A percentile compares a stretch with the other conserved stretches of the same genome.
Conservation (phyloP, 2,329 filamentous ascomycete genomes). For the Venturiaceae sp. region DNA sequence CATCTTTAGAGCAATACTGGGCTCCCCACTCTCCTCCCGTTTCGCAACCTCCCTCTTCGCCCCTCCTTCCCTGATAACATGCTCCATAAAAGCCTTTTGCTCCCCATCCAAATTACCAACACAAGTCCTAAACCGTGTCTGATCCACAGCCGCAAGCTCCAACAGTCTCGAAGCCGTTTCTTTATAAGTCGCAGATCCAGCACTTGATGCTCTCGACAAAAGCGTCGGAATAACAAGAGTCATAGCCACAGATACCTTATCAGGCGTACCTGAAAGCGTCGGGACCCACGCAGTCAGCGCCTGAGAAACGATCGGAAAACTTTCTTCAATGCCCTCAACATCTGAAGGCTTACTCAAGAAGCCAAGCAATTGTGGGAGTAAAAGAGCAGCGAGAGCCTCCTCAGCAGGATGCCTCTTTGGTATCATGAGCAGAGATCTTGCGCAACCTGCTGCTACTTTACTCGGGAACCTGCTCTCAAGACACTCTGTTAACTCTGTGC, state of each 20-base stretch:
- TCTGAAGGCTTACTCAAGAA: slow-evolving; percentile 46
- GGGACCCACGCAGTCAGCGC: slow-evolving; percentile 65
- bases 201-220: slow-evolving; percentile 59
- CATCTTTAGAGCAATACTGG: slow-evolving; percentile 91
- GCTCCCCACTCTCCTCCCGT: slow-evolving; percentile 46
- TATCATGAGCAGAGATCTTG: slow-evolving; percentile 71
- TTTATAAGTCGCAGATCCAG: slow-evolving; percentile 47
- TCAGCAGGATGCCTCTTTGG: slow-evolving; percentile 44
- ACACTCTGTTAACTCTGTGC: slow-evolving; percentile 78
- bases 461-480: slow-evolving; percentile 72
- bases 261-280: slow-evolving; percentile 21
- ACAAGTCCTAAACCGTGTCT: slow-evolving; percentile 61
- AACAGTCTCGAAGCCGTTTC: slow-evolving; percentile 71
- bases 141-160: slow-evolving; percentile 70
- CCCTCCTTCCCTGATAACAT: slow-evolving; percentile 50
- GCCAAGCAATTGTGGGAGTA: slow-evolving; percentile 64
- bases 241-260: slow-evolving; percentile 50
- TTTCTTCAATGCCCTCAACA: slow-evolving; percentile 71
- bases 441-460: slow-evolving; percentile 83
- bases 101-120: slow-evolving; percentile 61
- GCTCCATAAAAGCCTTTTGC: slow-evolving; percentile 70
- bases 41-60: slow-evolving; percentile 37
- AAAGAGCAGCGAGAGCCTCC: slow-evolving; percentile 61
- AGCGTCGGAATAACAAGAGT: slow-evolving; percentile 70
- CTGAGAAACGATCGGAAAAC: slow-evolving; percentile 59